Base-by-base conservation (phyloP, 441 rosid genomes). In the Manihot esculenta region DNA sequence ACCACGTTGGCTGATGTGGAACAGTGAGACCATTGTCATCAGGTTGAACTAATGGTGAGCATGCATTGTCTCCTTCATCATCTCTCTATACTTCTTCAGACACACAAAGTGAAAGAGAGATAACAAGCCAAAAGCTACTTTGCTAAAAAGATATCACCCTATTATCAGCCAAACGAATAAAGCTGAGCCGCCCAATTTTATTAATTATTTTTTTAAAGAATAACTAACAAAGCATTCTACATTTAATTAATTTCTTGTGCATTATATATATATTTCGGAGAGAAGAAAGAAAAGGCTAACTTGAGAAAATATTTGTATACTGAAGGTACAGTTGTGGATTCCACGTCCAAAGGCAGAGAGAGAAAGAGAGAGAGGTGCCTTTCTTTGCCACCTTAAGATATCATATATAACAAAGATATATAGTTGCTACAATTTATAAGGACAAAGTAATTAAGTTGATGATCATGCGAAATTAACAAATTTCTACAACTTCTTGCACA, bases 271-370 rank as follows among this genome's bases (percentile, higher is more conserved):
- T 26, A 44, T 53, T 1, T 24, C 14, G 50, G 58, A 33, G 41
- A 27, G 59, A 59, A 74, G 75, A 26, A 62, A 57, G 59, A 48
- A 45, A 27, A 24, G 24, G 23, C n/a, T n/a, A n/a, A n/a, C n/a
- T n/a, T n/a, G n/a, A 33, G 51, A 67, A 60, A 64, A 35, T 73
- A 62, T 79, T 77, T 74, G 65, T 75, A 69, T 69, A 59, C 68
- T 58, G 62, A 72, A 21, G 35, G 24, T 35, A 72, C 76, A 47
- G 76, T 83, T 42, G 78, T 88, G 94, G 91, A 91, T 82, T 94
- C 96, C 98, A 91, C 98, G 94, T 94, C 85, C 89, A 83, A 94
- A 91, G 85, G 86, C 33, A 58, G 20, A 27, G 62, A 27, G 26
- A 53, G 33, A 58, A 12, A 27, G 62, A 27, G 26, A 53, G 33